Evolutionary conservation across 371 early-diverging fungal species (phyloP), one percentile per base, ranked within the genome.

Genomic region (Umbelopsis sp.): DNA sequence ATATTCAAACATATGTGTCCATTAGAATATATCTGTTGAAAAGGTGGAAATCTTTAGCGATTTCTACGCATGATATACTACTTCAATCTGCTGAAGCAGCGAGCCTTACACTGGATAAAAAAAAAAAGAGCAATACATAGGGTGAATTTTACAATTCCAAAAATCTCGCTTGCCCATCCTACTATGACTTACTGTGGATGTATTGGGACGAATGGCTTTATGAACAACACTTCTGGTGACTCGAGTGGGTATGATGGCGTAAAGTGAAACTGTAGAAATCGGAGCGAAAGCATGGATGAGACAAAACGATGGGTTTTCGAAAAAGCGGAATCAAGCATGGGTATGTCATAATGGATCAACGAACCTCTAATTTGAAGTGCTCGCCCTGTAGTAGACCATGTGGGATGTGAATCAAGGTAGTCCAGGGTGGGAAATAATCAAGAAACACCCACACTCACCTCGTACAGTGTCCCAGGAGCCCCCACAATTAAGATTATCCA

Each of bases 1-100:
- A 99, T 97, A 69, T 96, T 96, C 29, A 99, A 80, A 78, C 99
- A 99, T 66, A 96, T 95, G 71, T 96, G 96, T 24, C 97, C 97
- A 78, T 97, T 97, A 78, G 90, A 89, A 81, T 95, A 95, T 52
- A 94, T 83, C 87, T 92, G 73, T 63, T 64, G 50, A 68, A 29
- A 29, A 29, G 1, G 29, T 29, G 4, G 29, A 29, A 29, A 0
- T 29, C 4, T 29, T 29, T 29, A 29, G 29, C 29, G 29, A 29
- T 29, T 29, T 22, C 29, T 4, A 29, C 29, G 29, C 29, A 29
- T 29, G 0, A 29, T 29, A n/a, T 29, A 1, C 29, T 29, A 4
- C 29, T 29, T 29, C 48, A 62, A 66, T 68, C 46, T 63, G 24
- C 38, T 22, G 22, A n/a, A 5, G 29, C 7, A 44, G 63, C 5